These are phyloP conservation scores for Solanum peruvianum DNA, from an alignment of 257 asterid species.

Conservation along the genomic window DNA sequence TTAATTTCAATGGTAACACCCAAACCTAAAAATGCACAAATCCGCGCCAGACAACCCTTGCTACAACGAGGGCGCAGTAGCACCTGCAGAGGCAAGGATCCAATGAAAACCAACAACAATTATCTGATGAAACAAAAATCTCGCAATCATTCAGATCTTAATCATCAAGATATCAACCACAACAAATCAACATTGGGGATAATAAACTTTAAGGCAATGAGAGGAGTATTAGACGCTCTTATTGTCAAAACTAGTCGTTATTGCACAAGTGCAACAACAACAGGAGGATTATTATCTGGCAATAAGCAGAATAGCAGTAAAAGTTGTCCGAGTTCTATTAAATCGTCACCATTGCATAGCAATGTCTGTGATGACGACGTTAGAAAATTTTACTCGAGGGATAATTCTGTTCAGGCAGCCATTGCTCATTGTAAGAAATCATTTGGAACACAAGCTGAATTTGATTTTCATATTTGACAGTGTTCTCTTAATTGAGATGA, in stretches of 20 bases:
- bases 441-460: not conserved
- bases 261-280: not conserved
- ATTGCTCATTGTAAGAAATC: conserved; percentile 7
- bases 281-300: not conserved
- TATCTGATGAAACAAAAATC: not conserved
- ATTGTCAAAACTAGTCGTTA: not conserved
- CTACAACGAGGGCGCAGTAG: not conserved
- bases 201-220: not conserved
- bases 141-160: not conserved
- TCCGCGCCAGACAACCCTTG: not conserved
- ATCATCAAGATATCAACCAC: not conserved
- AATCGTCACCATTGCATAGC: conserved; percentile 1
- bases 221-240: not conserved
- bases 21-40: not conserved
- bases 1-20: not conserved
- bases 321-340: conserved; percentile 1
- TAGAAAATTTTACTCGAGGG: not conserved
- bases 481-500: too few relatives aligned
- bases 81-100: not conserved
- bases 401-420: conserved; percentile 1
- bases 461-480: not conserved
- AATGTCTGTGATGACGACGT: not conserved
- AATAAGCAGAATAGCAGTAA: not conserved
- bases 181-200: not conserved
- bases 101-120: not conserved